phyloP scores from a whole-genome alignment of 2,329 filamentous ascomycete species.

The Fusarium setosum region DNA sequence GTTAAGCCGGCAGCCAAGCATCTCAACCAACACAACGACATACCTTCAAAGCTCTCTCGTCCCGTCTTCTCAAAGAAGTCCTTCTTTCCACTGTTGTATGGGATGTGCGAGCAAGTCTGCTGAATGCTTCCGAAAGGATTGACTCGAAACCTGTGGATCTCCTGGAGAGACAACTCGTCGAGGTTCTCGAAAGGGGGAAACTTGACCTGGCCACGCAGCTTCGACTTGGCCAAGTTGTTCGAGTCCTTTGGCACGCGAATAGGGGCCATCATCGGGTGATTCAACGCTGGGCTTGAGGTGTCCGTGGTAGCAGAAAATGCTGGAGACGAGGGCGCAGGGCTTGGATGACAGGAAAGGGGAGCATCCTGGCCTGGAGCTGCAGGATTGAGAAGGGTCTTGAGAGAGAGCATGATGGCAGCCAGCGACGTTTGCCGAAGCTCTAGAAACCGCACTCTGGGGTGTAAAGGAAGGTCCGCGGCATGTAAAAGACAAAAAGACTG shows the following conservation, averaged over 20 bases:
- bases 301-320: constrained; percentile 20
- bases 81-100: constrained; percentile 96
- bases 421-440: constrained; percentile 28
- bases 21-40: constrained; percentile 29
- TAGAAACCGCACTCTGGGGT: constrained; percentile 2
- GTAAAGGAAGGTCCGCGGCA: constrained; percentile 10
- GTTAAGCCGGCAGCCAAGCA: constrained; percentile 21
- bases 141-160: constrained; percentile 74
- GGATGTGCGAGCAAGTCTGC: constrained; percentile 79
- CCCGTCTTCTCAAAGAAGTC: constrained; percentile 88
- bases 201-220: constrained; percentile 74
- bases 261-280: constrained; percentile 22
- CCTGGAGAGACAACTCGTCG: constrained; percentile 64
- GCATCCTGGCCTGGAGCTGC: constrained; percentile 57
- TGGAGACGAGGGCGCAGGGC: constrained; percentile 44
- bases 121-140: constrained; percentile 72
- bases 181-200: constrained; percentile 80
- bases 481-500: constrained; percentile 19
- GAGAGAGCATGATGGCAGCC: constrained; percentile 66
- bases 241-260: constrained; percentile 60
- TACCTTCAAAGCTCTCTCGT: constrained; percentile 89
- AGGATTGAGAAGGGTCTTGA: constrained; percentile 76
- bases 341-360: constrained; percentile 49
- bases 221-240: constrained; percentile 60
- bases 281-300: constrained; percentile 8